Base-by-base conservation (phyloP, 805 yeast genomes). In the Metschnikowia rubicola region DNA sequence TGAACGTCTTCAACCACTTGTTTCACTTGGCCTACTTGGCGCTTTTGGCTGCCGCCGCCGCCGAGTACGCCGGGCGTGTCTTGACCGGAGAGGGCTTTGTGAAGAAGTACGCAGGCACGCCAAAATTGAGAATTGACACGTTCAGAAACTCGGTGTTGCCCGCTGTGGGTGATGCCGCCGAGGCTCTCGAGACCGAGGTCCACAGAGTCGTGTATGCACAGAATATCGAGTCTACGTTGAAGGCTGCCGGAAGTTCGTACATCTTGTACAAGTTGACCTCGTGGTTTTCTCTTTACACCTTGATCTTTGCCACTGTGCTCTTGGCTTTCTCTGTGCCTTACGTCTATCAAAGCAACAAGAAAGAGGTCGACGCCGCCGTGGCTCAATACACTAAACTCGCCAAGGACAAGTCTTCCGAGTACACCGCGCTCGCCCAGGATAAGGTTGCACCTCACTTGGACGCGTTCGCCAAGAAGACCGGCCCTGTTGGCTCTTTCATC, bases 61-160 rank as follows among this genome's bases (percentile, higher is more conserved):
- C 84, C 46, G 97, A 91, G 73, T 86, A 83, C 62, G 74, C 76
- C 47, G 86, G 96, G 52, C 85, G 85, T 62, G 58, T 81, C 37
- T 68, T 85, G 55, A 77, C 87, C 41, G 96, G 96, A 55, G 73
- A 76, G 61, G 97, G 97, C 15, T 75, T 91, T 53, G 84, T 92
- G 51, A 78, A 90, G 51, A 80, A 83, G 59, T 82, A 86, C 75
- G 83, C 78, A 65, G 88, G 94, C 46, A 71, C 79, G n/a, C 62
- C 67, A 39, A 59, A 62, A 47, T 57, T 73, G 6, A 61, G 57
- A 48, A 68, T 77, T 60, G 57, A 62, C 57, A 52, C 57, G 39
- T 50, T 72, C 60, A 66, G 71, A 53, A 62, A 71, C 19, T 51
- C 66, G 43, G 58, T 62, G 44, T 70, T 72, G 60, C 81, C 77